phyloP scores from a whole-genome alignment of 108 stramenopile species.

The Fistulifera pelliculosa region DNA sequence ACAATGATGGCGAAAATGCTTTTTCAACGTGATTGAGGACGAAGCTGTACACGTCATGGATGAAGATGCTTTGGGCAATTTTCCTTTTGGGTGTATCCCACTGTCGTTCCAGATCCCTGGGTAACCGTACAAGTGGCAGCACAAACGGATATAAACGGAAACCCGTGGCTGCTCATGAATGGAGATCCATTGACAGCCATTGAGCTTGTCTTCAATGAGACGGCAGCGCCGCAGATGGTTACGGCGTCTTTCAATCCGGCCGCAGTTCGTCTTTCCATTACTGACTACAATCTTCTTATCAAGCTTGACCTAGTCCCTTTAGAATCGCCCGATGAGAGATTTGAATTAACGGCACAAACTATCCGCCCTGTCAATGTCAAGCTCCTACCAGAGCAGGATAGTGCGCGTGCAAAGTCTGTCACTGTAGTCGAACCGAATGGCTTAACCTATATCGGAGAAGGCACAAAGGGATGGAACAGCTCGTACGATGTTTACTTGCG shows the following conservation, averaged over 20 bases:
- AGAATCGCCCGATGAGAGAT: constrained; percentile 17
- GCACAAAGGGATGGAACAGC: constrained; percentile 14
- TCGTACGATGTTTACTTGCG: constrained; percentile 27
- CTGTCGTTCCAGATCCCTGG: constrained; percentile 14
- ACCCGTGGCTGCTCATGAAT: constrained; percentile 14
- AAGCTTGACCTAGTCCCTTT: constrained; percentile 9
- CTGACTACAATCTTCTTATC: constrained; percentile 15
- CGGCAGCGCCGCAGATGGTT: not conserved
- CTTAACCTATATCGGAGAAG: constrained; percentile 19
- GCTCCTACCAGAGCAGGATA: constrained; percentile 11
- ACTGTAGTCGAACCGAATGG: constrained; percentile 10
- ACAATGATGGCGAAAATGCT: not conserved
- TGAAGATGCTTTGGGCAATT: constrained; percentile 15
- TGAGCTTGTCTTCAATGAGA: not conserved
- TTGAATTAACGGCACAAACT: constrained; percentile 11
- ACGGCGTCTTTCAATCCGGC: constrained; percentile 15
- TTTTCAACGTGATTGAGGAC: not conserved
- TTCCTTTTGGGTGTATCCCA: constrained; percentile 28
- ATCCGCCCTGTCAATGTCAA: constrained; percentile 15
- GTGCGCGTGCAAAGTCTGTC: constrained; percentile 16
- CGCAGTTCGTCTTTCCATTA: constrained; percentile 10
- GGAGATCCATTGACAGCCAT: not conserved
- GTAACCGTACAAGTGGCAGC: constrained; percentile 20
- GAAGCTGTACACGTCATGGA: constrained; percentile 17
- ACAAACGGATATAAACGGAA: constrained; percentile 12